Base-by-base conservation (phyloP, 1,284 basidiomycete species). In the Thelephora terrestris region DNA sequence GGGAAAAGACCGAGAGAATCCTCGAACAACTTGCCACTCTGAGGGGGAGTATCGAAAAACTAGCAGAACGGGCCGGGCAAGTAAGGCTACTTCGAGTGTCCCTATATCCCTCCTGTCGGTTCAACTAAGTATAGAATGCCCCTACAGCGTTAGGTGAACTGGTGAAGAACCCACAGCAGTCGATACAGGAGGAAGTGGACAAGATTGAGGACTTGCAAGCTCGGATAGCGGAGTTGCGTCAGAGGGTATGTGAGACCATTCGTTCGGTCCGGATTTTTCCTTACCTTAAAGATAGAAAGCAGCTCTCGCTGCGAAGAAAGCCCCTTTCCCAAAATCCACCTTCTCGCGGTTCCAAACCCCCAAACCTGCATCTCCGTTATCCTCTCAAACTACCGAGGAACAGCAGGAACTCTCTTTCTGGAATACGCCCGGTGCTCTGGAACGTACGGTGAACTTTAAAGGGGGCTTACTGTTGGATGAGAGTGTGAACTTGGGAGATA, bases 381-480 rank as follows among this genome's bases (percentile, higher is more conserved):
- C 57, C 7, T 50, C 55, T 5, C 29, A 60, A 47, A 50, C 58
- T 54, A 61, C 70, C 45, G 53, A 54, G 5, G 25, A 42, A 10
- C 20, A 23, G n/a, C 66, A 65, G 25, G 79, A 81, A 57, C 73
- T 77, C 17, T 67, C 68, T 35, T 79, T 81, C 59, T 81, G 79
- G 78, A 73, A 68, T 35, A 78, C 80, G 0, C 76, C 80, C 2
- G 73, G 70, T 14, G 68, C 73, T 2, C 66, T 75, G 2, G 73
- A 71, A 10, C 75, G 78, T 36, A 76, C 74, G 0, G 65, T 84
- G 7, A 74, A 71, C 43, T 83, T 85, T 53, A 72, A 71, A 1
- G 76, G 80, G 42, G 77, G 78, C 49, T 67, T 80, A 7, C 64
- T 83, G 18, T 61, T 75, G 53, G 74, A 83, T 52, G 82, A 85